Conservation (phyloP, 768 basidiomycete genomes). For the Gloeostereum incarnatum region DNA sequence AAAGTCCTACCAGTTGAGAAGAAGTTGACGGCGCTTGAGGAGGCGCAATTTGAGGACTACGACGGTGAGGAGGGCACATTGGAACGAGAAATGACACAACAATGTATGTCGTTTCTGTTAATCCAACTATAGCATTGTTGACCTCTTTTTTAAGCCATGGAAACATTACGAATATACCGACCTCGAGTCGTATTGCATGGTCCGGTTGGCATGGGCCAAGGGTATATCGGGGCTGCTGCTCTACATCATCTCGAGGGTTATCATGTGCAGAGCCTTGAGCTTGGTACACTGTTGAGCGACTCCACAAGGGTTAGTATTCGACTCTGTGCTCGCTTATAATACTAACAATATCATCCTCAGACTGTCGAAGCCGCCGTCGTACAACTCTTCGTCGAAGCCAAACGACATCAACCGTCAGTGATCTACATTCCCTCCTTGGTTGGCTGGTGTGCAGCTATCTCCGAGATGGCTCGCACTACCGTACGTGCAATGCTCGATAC, state of each 20-base stretch:
- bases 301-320: conserved; percentile 64
- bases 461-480: conserved; percentile 77
- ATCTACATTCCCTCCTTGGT: conserved; percentile 88
- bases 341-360: conserved; percentile 26
- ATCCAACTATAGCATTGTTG: conserved; percentile 7
- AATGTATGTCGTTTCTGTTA: conserved; percentile 50
- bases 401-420: conserved; percentile 92
- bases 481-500: conserved; percentile 89
- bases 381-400: conserved; percentile 93
- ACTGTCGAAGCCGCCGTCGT: conserved; percentile 89
- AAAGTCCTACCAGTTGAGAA: conserved; percentile 75
- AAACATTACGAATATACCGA: conserved; percentile 82
- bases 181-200: conserved; percentile 85
- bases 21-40: conserved; percentile 79
- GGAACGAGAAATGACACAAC: conserved; percentile 81
- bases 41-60: conserved; percentile 87
- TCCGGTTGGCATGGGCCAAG: conserved; percentile 81
- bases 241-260: conserved; percentile 94
- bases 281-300: conserved; percentile 83
- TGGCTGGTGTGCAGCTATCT: conserved; percentile 79
- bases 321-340: neutral
- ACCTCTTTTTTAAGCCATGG: conserved; percentile 65
- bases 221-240: conserved; percentile 81
- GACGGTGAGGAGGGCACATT: conserved; percentile 73
- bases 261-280: conserved; percentile 88